Conservation (phyloP, 2,329 filamentous ascomycete genomes). For the Bertia moriformis region DNA sequence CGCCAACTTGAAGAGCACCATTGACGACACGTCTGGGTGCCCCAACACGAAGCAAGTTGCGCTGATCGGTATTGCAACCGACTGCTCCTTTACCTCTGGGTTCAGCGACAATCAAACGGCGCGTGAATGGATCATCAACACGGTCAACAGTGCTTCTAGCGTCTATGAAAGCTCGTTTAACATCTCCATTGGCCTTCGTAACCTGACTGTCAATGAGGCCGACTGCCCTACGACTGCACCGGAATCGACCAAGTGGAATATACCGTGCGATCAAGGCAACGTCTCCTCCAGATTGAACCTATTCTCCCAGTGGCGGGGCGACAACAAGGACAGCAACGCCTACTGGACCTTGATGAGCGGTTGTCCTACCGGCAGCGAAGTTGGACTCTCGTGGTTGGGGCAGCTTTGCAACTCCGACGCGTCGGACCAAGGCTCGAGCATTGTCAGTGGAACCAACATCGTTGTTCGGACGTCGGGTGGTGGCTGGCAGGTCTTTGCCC, state of each 20-base stretch:
- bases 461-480: slow-evolving; percentile 43
- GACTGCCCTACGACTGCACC: slow-evolving; percentile 41
- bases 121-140: slow-evolving; percentile 41
- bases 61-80: slow-evolving; percentile 50
- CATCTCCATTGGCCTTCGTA: slow-evolving; percentile 50
- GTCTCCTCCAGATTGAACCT: slow-evolving; percentile 46
- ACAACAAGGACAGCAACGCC: slow-evolving; percentile 40
- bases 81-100: slow-evolving; percentile 44
- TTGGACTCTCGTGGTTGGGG: slow-evolving; percentile 54
- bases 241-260: slow-evolving; percentile 44
- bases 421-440: slow-evolving; percentile 24
- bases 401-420: slow-evolving; percentile 35
- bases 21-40: slow-evolving; percentile 46
- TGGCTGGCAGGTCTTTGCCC: slow-evolving; percentile 51
- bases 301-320: slow-evolving; percentile 50
- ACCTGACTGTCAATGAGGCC: slow-evolving; percentile 40
- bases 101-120: slow-evolving; percentile 31
- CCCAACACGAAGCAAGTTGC: slow-evolving; percentile 50
- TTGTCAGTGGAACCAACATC: slow-evolving; percentile 47
- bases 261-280: slow-evolving; percentile 31
- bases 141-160: slow-evolving; percentile 45
- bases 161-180: slow-evolving; percentile 55
- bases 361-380: slow-evolving; percentile 45
- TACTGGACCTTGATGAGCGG: slow-evolving; percentile 54
- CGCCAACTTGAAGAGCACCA: slow-evolving; percentile 42